Evolutionary conservation across 208 protist genomes (phyloP), one percentile per base, ranked within the genome.

Genomic region (Acanthamoeba healyi): DNA sequence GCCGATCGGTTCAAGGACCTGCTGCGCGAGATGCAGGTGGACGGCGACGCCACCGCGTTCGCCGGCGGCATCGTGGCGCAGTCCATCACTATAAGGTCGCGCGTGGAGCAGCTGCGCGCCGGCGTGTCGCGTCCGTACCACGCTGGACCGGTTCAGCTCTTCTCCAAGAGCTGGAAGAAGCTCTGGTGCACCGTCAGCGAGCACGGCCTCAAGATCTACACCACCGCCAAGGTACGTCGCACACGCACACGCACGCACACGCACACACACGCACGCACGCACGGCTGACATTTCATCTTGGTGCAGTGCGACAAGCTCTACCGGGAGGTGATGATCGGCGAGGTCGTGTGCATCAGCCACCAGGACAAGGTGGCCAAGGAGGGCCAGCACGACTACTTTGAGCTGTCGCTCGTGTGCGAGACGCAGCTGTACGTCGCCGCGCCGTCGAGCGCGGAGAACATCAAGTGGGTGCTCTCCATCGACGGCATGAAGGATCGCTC

Each of bases 401-500:
- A 56, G 29, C 17, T 88, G 34, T 65, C 49, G n/a, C 54, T 88
- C 17, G 81, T 42, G 38, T 61, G 49, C n/a, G 81, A 42, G 46
- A 32, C n/a, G 42, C 81, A 65, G 46, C 44, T 88, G 54, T 88
- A n/a, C 38, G 44, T 88, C 42, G 38, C 44, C 81, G 29, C 54
- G 9, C 81, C 81, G 14, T 12, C 44, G 34, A 14, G 22, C 38
- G 29, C 44, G 17, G 81, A 88, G 17, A 88, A 51, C 29, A 40
- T 61, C 7, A 88, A 88, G 29, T 88, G 81, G 81, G 36, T 88
- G 5, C 54, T 88, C 29, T 14, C 81, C 54, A 88, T 88, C n/a
- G 81, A 88, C 38, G 81, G 81, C 44, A 88, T 88, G 81, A 88
- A 88, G 38, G 81, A 88, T n/a, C 44, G 54, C 17, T 88, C 81